A percentile compares a stretch with the other conserved stretches of the same genome.
Evolutionary conservation across 148 eudicot genomes (phyloP).

Genomic region (Euryodendron excelsum): DNA sequence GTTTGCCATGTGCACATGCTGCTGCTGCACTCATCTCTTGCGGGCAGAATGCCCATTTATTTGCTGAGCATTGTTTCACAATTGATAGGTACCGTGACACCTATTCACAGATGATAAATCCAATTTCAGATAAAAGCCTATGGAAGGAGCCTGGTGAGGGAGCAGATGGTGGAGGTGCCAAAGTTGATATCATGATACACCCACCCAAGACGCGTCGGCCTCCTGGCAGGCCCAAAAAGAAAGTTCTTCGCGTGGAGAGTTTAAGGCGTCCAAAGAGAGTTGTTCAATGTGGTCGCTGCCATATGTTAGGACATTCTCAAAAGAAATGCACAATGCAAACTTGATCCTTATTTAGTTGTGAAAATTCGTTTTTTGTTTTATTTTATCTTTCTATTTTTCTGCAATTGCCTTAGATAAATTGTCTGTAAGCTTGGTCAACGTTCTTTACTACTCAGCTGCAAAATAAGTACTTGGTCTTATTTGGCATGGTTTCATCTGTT

Average conservation of each 20-base stretch:
- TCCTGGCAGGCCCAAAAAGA: slow-evolving; percentile 98
- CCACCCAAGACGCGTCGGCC: slow-evolving; percentile 93
- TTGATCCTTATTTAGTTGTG: slow-evolving; percentile 23
- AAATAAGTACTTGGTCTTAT: slow-evolving; percentile 1
- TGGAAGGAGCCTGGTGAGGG: slow-evolving; percentile 69
- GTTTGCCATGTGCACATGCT: slow-evolving; percentile 96
- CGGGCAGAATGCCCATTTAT: slow-evolving; percentile 77
- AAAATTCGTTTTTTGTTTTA: slow-evolving; percentile 4
- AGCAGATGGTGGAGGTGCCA: slow-evolving; percentile 56
- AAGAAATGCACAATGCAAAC: slow-evolving; percentile 87
- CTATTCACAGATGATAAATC: slow-evolving; percentile 70
- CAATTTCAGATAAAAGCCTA: slow-evolving; percentile 66
- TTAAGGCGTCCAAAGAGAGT: slow-evolving; percentile 85
- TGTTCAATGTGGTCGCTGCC: slow-evolving; percentile 97
- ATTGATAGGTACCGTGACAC: slow-evolving; percentile 74
- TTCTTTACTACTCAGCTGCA: slow-evolving; percentile 5
- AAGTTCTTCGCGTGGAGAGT: slow-evolving; percentile 85
- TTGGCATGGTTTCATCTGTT: not conserved
- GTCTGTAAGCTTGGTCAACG: slow-evolving; percentile 11
- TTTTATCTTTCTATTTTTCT: slow-evolving; percentile 7
- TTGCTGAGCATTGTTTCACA: slow-evolving; percentile 90
- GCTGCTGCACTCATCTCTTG: slow-evolving; percentile 95
- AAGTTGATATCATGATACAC: slow-evolving; percentile 50
- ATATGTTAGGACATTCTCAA: slow-evolving; percentile 93
- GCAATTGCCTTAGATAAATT: slow-evolving; percentile 12